Percentiles rank a stretch among this genome's conserved stretches.
Conservation (phyloP, 768 basidiomycete species). For the Ramaria sp. region DNA sequence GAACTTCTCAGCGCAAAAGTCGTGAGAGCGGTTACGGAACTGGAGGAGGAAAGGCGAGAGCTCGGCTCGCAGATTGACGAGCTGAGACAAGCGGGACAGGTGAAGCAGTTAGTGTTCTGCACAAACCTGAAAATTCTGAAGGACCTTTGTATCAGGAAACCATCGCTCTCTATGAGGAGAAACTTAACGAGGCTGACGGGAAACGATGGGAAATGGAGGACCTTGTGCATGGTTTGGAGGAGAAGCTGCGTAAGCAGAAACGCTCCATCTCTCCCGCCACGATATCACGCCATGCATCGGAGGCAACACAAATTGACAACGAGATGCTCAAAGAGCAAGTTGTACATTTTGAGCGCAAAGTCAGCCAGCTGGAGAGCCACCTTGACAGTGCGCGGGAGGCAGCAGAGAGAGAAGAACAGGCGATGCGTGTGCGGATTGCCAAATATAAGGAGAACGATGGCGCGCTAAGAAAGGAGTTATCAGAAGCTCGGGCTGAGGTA, state of each 20-base stretch:
- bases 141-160: constrained; percentile 52
- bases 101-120: constrained; percentile 21
- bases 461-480: constrained; percentile 58
- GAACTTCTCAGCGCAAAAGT: constrained; percentile 38
- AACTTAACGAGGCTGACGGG: constrained; percentile 57
- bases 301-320: constrained; percentile 89
- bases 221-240: constrained; percentile 47
- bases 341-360: constrained; percentile 73
- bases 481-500: constrained; percentile 51
- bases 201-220: constrained; percentile 74
- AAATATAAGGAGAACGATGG: constrained; percentile 69
- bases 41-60: constrained; percentile 53
- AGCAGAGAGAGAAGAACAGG: constrained; percentile 64
- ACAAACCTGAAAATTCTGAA: not conserved
- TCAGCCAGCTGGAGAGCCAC: constrained; percentile 68
- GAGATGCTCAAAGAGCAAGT: constrained; percentile 85
- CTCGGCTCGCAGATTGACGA: constrained; percentile 70
- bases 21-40: constrained; percentile 23
- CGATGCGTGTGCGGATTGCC: constrained; percentile 50
- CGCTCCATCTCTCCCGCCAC: constrained; percentile 26
- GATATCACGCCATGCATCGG: constrained; percentile 33
- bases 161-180: constrained; percentile 90
- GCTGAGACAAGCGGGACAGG: constrained; percentile 81
- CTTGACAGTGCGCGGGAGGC: constrained; percentile 66
- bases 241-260: constrained; percentile 26